A percentile compares a stretch with the other conserved stretches of the same genome.
phyloP scores from a whole-genome alignment of 305 asterid genomes.

The Rubia balearica region DNA sequence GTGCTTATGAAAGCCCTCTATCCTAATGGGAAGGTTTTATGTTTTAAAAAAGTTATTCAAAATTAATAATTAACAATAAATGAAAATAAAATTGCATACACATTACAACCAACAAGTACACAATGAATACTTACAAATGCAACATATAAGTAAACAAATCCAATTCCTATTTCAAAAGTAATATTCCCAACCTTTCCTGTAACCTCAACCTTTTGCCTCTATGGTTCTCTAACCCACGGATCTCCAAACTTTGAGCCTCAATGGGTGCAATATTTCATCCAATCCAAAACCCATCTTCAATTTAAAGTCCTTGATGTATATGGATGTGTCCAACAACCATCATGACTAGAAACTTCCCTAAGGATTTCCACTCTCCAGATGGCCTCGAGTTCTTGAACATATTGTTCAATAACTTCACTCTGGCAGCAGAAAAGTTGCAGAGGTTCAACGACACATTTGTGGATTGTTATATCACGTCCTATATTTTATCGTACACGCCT shows the following conservation, averaged over 20 bases:
- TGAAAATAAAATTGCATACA: no score
- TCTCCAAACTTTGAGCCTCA: constrained; percentile 50
- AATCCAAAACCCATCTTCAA: constrained; percentile 37
- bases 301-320: constrained; percentile 32
- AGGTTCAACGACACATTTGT: constrained; percentile 39
- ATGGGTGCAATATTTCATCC: constrained; percentile 57
- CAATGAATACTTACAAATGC: no score
- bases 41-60: no score
- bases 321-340: constrained; percentile 55
- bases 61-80: no score
- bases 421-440: constrained; percentile 23
- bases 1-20: no score
- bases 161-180: no score
- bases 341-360: constrained; percentile 49
- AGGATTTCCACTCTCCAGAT: constrained; percentile 51
- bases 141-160: no score
- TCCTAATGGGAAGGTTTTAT: no score
- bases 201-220: constrained; percentile 34
- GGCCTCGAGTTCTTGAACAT: constrained; percentile 50
- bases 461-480: no score
- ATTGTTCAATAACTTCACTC: constrained; percentile 58
- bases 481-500: no score
- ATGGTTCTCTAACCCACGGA: constrained; percentile 49
- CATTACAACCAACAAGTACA: no score
- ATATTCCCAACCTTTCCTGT: no score